phyloP scores from a whole-genome alignment of 352 stramenopile genomes.

The Globisporangium orthogonon region DNA sequence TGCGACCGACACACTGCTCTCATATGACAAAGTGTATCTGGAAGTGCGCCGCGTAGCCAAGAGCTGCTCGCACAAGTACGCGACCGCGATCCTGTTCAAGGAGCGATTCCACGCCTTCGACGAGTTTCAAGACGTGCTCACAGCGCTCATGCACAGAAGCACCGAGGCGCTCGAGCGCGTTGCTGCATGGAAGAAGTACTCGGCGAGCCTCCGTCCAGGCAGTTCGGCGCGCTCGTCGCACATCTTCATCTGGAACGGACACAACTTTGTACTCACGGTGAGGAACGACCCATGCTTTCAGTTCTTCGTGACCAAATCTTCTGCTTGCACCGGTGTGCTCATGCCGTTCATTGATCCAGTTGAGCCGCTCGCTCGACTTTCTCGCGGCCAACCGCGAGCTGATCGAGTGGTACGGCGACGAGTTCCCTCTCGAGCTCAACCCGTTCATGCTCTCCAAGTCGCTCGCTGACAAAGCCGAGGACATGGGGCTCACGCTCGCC shows the following conservation, averaged over 20 bases:
- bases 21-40: conserved; percentile 31
- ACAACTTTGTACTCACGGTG: conserved; percentile 38
- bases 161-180: conserved; percentile 34
- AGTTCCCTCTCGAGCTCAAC: conserved; percentile 61
- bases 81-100: conserved; percentile 32
- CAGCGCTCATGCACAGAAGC: conserved; percentile 22
- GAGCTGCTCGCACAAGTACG: conserved; percentile 26
- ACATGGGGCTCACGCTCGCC: conserved; percentile 21
- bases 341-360: conserved; percentile 12
- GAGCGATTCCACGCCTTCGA: conserved; percentile 67
- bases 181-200: conserved; percentile 20
- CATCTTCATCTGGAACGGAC: conserved; percentile 52
- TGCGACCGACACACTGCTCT: conserved; percentile 17
- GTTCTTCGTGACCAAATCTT: neutral
- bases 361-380: conserved; percentile 48
- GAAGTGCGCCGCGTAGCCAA: conserved; percentile 11
- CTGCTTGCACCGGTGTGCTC: neutral
- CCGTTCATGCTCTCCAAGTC: conserved; percentile 54
- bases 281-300: neutral
- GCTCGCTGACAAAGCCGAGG: conserved; percentile 37
- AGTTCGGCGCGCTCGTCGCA: neutral
- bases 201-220: neutral
- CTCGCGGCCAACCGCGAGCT: conserved; percentile 25
- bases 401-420: conserved; percentile 67
- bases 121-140: conserved; percentile 24